Evolutionary conservation across 2,329 filamentous ascomycete genomes (phyloP).

Genomic region (Hypomyces perniciosus): DNA sequence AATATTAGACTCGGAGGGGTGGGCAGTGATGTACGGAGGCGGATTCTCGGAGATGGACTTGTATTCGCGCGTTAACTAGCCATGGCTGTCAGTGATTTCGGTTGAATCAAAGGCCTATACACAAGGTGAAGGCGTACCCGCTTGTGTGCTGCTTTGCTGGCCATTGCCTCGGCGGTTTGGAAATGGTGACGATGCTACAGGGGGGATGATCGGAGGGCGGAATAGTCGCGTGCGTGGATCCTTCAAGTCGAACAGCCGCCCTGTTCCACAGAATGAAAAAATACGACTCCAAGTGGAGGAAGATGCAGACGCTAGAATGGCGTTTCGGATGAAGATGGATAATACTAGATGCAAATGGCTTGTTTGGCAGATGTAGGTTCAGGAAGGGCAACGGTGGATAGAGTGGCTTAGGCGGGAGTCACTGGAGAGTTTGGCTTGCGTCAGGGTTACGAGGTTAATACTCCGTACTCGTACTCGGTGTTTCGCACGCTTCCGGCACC

Average conservation of each 20-base stretch:
- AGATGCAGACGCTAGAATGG: neutral
- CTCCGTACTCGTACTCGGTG: too few species aligned
- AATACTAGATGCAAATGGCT: too few species aligned
- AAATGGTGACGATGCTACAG: neutral
- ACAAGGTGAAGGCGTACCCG: constrained; percentile 44
- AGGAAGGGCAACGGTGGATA: neutral
- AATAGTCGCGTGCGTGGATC: constrained; percentile 1
- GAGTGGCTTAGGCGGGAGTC: constrained; percentile 4
- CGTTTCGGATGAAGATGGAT: neutral
- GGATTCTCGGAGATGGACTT: constrained; percentile 64
- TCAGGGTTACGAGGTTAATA: too few species aligned
- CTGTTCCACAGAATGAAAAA: neutral
- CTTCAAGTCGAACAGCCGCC: too few species aligned
- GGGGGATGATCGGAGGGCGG: constrained; percentile 16
- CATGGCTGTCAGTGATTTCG: neutral
- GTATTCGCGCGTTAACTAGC: constrained; percentile 55
- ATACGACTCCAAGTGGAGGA: neutral
- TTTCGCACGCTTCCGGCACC: neutral
- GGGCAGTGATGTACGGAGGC: constrained; percentile 81
- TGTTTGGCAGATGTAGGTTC: neutral
- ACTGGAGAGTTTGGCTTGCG: neutral
- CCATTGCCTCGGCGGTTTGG: constrained; percentile 42
- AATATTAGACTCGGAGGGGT: constrained; percentile 86
- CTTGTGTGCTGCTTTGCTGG: constrained; percentile 67
- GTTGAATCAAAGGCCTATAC: neutral